Evolutionary conservation across 352 stramenopile genomes (phyloP), one percentile per base, ranked within the genome.

Genomic region (Blastocystis sp.): DNA sequence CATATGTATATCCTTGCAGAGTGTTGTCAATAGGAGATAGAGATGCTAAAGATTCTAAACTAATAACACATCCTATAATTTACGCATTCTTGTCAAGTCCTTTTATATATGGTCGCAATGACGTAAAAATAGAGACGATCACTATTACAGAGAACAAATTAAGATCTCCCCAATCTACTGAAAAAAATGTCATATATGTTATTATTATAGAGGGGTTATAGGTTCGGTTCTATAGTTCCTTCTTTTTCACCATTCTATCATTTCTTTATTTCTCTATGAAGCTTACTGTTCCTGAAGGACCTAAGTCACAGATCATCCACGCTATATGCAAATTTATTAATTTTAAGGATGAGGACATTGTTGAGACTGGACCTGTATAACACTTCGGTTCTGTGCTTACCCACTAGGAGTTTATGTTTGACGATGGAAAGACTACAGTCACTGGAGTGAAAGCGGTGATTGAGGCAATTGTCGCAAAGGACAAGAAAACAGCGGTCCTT

Each of bases 381-480:
- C 5, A 2, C 56, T 0, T 47, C 30, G 8, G 4, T 85, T 8
- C 20, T 37, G 24, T 8, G 7, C 3, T 85, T 6, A 68, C 34
- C 3, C 8, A 37, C 9, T 68, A 85, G 73, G 73, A 85, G 39
- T 85, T 47, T 30, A 24, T 26, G 9, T 64, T 55, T n/a, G 73
- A 85, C 34, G 73, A 85, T 34, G 73, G 73, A 66, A 85, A 85
- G 73, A 85, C 54, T 20, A 65, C 54, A 24, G 73, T 68, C 30
- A 69, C 47, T 13, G 73, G 73, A 3, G 34, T 85, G 53, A 85
- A 85, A 43, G 50, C 54, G 16, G 73, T 85, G 43, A 59, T 85
- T 68, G 47, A 43, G 47, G 50, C 54, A n/a, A 43, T 85, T n/a
- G 63, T 53, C 18, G 45, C 43, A 66, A 85, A 85, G 73, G 73